phyloP scores from a whole-genome alignment of 1,284 basidiomycete species.

The Sporisorium iseilematis-ciliati region DNA sequence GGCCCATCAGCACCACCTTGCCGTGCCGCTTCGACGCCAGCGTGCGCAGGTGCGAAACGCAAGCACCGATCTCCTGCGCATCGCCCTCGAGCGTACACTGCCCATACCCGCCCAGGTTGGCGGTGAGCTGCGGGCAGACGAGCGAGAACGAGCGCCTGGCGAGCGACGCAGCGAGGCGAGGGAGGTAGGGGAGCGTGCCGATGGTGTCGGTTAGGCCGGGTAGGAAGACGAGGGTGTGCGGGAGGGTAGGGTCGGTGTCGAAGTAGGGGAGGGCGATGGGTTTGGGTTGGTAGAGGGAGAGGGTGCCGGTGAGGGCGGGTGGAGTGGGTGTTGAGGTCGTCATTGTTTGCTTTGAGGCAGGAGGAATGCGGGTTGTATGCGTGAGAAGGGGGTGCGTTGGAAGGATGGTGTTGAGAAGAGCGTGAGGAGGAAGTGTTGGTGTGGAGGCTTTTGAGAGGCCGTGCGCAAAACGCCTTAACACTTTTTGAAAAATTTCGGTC shows the following conservation, averaged over 20 bases:
- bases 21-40: constrained; percentile 23
- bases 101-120: constrained; percentile 63
- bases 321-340: constrained; percentile 11
- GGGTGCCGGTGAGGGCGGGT: constrained; percentile 24
- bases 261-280: constrained; percentile 57
- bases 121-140: constrained; percentile 57
- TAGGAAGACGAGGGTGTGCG: constrained; percentile 58
- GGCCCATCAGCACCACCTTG: constrained; percentile 63
- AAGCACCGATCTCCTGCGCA: constrained; percentile 58
- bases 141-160: constrained; percentile 48
- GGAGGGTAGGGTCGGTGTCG: constrained; percentile 43
- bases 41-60: constrained; percentile 45
- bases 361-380: too few relatives aligned
- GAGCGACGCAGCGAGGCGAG: constrained; percentile 35
- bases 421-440: too few relatives aligned
- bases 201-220: constrained; percentile 64
- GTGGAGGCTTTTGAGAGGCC: not conserved
- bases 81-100: constrained; percentile 61
- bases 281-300: constrained; percentile 48
- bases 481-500: not conserved
- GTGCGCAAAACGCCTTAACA: constrained; percentile 1
- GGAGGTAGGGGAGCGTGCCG: constrained; percentile 58
- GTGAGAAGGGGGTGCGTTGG: too few relatives aligned
- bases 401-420: too few relatives aligned
- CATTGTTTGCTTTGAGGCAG: not conserved